Evolutionary conservation across 2,329 filamentous ascomycete genomes (phyloP).

Genomic region (Didymellaceae sp.): DNA sequence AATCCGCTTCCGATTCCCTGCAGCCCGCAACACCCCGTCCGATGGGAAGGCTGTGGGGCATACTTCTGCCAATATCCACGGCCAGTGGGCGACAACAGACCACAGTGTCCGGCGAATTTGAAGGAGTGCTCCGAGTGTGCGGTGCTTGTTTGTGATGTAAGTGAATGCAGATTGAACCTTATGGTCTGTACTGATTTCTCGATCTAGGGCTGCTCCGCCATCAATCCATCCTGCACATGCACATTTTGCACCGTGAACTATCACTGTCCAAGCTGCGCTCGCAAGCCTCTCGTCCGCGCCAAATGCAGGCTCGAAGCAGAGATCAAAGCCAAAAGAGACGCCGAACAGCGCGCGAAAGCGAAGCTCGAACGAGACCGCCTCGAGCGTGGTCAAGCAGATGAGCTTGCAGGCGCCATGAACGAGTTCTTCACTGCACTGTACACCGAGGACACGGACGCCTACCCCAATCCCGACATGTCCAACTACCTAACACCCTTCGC

Average conservation of each 20-base stretch:
- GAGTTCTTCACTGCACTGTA: constrained; percentile 44
- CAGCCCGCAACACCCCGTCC: constrained; percentile 50
- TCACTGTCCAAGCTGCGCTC: constrained; percentile 48
- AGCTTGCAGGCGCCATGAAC: constrained; percentile 43
- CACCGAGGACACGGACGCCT: constrained; percentile 13
- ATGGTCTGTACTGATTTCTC: constrained; percentile 16
- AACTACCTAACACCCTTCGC: constrained; percentile 9
- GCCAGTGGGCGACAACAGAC: constrained; percentile 48
- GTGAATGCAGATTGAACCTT: constrained; percentile 13
- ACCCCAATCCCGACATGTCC: neutral
- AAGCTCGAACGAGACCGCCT: constrained; percentile 42
- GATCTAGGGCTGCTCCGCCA: constrained; percentile 38
- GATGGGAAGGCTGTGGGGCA: constrained; percentile 53
- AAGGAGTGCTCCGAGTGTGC: constrained; percentile 50
- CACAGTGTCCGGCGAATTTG: constrained; percentile 44
- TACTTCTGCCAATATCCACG: constrained; percentile 51
- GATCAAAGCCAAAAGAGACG: constrained; percentile 38
- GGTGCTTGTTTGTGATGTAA: constrained; percentile 52
- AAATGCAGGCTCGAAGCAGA: constrained; percentile 49
- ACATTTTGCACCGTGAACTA: constrained; percentile 49
- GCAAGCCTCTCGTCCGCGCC: constrained; percentile 40
- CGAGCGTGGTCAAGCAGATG: constrained; percentile 44
- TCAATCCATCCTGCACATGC: constrained; percentile 46
- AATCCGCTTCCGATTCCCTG: constrained; percentile 48
- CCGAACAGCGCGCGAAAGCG: constrained; percentile 36